Evolutionary conservation across 1,139 yeast genomes (phyloP).

Genomic region (Geotrichum australiense): DNA sequence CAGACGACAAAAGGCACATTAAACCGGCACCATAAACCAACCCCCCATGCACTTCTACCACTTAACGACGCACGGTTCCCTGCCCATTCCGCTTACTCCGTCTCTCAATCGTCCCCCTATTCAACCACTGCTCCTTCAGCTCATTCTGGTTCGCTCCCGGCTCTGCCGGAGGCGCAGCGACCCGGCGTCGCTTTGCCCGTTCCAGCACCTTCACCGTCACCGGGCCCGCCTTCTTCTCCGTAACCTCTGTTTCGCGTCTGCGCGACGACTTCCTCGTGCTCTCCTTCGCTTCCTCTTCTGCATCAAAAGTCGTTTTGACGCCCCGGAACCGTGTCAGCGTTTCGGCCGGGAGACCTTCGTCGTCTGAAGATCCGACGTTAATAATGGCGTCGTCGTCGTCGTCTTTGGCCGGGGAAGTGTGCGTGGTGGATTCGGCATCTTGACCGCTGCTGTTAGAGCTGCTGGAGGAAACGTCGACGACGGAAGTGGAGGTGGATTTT

Average conservation of each 20-base stretch:
- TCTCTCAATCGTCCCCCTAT: conserved; percentile 12
- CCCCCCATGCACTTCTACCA: too few species aligned
- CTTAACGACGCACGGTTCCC: too few species aligned
- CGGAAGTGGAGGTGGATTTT: background rate
- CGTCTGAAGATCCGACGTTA: too few species aligned
- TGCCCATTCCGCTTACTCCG: too few species aligned
- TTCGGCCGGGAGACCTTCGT: conserved; percentile 13
- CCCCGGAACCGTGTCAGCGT: conserved; percentile 9
- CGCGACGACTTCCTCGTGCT: background rate
- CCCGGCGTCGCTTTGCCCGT: background rate
- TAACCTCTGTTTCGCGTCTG: background rate
- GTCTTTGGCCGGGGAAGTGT: background rate
- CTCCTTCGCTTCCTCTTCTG: background rate
- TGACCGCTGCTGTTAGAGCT: too few species aligned
- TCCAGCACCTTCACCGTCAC: conserved; percentile 15
- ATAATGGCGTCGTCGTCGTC: conserved; percentile 8
- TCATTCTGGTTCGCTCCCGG: background rate
- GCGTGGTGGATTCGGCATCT: too few species aligned
- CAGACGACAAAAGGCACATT: too few species aligned
- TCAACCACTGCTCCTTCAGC: conserved; percentile 13
- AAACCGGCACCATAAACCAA: too few species aligned
- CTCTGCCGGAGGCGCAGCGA: conserved; percentile 8
- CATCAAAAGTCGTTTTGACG: conserved; percentile 7
- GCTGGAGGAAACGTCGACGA: conserved; percentile 1
- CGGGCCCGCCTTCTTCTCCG: conserved; percentile 10